Evolutionary conservation across 805 yeast species (phyloP), one percentile per base, ranked within the genome.

Genomic region (Kuraishia floccosa): DNA sequence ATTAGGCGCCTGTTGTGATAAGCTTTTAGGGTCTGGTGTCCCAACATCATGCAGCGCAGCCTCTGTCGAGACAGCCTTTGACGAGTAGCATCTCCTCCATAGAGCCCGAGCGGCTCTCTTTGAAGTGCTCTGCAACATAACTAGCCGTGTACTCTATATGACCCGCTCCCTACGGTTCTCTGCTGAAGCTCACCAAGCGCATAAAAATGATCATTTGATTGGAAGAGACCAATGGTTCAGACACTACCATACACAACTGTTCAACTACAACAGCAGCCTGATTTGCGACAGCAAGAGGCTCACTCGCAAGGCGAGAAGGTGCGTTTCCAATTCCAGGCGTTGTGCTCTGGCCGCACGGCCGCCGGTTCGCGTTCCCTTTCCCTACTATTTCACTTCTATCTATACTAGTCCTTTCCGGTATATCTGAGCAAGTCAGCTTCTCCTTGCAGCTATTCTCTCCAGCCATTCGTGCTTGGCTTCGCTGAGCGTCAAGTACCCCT

Each of bases 1-100:
- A 56, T 84, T 84, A 28, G 94, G 93, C 1, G 94, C 83, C 58
- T 81, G 94, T 41, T 65, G 49, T 20, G 46, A 38, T n/a, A 49
- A 35, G 44, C 49, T 45, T 27, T 39, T 33, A 4, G 39, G 35
- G 27, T 40, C 37, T 3, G 42, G 32, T 34, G 38, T 39, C 39
- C 39, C 44, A 16, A 39, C 37, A 28, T 39, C 42, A 17, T 34
- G 28, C 17, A 32, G 25, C 4, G 36, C 18, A 14, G 36, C 40
- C 20, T 28, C 18, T 14, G 28, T 23, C n/a, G 30, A n/a, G 5
- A 30, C 27, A 5, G 16, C 18, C 18, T 16, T 11, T 13, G 18
- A 13, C 24, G 18, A 24, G 5, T 12, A 17, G 17, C 30, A 24
- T 18, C 18, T 18, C 15, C 20, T 23, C 30, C 15, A n/a, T 6